Evolutionary conservation across 306 rosid species (phyloP).

Genomic region (Gillenia trifoliata): DNA sequence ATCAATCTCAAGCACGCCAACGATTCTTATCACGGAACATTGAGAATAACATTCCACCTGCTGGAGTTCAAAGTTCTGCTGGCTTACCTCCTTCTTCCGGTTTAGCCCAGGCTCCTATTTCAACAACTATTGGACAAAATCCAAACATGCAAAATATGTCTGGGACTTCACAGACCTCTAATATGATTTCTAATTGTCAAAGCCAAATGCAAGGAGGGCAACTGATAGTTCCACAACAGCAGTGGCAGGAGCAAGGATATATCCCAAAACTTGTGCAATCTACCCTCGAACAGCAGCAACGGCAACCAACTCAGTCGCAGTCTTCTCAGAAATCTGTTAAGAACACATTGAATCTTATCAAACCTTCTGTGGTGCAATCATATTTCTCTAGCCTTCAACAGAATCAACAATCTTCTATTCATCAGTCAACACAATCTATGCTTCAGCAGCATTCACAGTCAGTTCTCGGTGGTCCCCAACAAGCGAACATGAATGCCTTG

Average conservation of each 20-base stretch:
- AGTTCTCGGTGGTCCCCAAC: slow-evolving; percentile 70
- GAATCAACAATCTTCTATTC: slow-evolving; percentile 65
- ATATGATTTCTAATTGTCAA: slow-evolving; percentile 54
- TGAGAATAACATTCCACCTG: slow-evolving; percentile 51
- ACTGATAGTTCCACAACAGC: slow-evolving; percentile 45
- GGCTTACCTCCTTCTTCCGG: slow-evolving; percentile 44
- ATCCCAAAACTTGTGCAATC: slow-evolving; percentile 37
- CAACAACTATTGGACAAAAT: slow-evolving; percentile 55
- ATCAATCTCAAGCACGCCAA: slow-evolving; percentile 57
- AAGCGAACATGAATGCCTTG: slow-evolving; percentile 42
- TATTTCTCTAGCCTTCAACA: slow-evolving; percentile 60
- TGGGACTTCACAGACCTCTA: slow-evolving; percentile 33
- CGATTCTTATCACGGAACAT: slow-evolving; percentile 52
- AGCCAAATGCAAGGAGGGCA: slow-evolving; percentile 63
- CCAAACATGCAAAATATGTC: slow-evolving; percentile 49
- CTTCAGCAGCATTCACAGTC: slow-evolving; percentile 73
- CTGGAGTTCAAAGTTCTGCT: slow-evolving; percentile 34
- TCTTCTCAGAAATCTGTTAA: slow-evolving; percentile 72
- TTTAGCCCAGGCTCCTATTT: slow-evolving; percentile 47
- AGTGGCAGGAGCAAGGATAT: slow-evolving; percentile 38
- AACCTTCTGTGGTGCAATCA: slow-evolving; percentile 54
- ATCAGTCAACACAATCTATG: slow-evolving; percentile 61
- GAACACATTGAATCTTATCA: slow-evolving; percentile 57
- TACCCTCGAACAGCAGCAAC: slow-evolving; percentile 40
- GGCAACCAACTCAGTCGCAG: slow-evolving; percentile 67